A percentile compares a stretch with the other conserved stretches of the same genome.
These are phyloP conservation scores for Flaveria floridana DNA, from an alignment of 140 eudicot species.

Conservation along the genomic window DNA sequence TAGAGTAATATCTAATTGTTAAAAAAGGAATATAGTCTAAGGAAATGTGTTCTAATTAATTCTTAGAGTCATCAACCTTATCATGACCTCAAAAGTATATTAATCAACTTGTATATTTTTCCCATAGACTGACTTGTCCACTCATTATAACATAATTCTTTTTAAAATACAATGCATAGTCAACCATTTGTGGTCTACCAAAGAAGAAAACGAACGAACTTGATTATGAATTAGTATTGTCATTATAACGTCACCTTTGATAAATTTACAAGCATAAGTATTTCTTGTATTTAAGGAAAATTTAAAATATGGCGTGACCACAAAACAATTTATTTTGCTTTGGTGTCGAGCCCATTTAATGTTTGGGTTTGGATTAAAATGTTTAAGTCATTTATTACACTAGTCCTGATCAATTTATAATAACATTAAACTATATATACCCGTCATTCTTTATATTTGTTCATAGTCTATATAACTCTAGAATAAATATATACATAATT, in stretches of 20 bases:
- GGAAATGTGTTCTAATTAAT: slow-evolving; percentile 3
- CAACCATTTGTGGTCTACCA: slow-evolving; percentile 31
- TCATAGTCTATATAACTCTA: too few species aligned
- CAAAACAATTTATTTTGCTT: background rate
- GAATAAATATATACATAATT: too few species aligned
- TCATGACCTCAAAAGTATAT: slow-evolving; percentile 12
- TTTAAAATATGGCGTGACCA: background rate
- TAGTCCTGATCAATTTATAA: background rate
- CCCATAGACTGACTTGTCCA: background rate
- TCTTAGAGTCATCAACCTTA: slow-evolving; percentile 7
- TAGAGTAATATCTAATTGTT: too few species aligned
- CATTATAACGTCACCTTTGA: slow-evolving; percentile 22
- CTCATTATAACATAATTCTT: background rate
- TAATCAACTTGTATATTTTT: background rate
- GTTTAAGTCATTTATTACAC: background rate
- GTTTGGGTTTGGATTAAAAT: too few species aligned
- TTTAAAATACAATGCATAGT: background rate
- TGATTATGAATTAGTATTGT: slow-evolving; percentile 28
- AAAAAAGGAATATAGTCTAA: background rate
- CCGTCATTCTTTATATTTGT: too few species aligned
- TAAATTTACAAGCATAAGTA: background rate
- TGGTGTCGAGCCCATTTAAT: too few species aligned
- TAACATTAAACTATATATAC: too few species aligned
- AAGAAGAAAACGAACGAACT: background rate
- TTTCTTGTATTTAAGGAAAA: background rate